phyloP scores from a whole-genome alignment of 257 asterid species.

The Salvia hispanica region DNA sequence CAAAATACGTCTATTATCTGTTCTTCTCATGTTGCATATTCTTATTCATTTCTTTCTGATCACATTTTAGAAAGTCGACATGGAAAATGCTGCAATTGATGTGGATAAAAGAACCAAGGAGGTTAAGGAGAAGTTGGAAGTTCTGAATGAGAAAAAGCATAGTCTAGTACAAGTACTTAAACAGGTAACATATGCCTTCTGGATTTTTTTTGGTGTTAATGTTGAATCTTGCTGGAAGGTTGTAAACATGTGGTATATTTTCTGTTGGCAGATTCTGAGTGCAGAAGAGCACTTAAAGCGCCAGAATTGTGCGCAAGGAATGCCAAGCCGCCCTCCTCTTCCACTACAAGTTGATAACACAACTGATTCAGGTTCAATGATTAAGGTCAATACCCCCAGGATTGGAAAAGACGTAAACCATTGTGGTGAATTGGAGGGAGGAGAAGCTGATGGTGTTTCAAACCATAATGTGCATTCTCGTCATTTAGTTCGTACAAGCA shows the following conservation, averaged over 20 bases:
- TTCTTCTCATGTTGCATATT: not conserved
- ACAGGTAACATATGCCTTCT: slow-evolving; percentile 51
- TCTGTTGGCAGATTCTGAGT: slow-evolving; percentile 63
- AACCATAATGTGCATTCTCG: slow-evolving; percentile 58
- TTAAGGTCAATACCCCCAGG: slow-evolving; percentile 76
- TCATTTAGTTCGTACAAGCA: slow-evolving; percentile 63
- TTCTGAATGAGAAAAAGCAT: slow-evolving; percentile 77
- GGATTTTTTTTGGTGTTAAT: slow-evolving; percentile 10
- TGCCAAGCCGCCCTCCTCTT: slow-evolving; percentile 54
- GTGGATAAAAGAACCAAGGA: slow-evolving; percentile 67
- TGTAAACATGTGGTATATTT: not conserved
- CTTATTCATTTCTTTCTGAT: slow-evolving; percentile 23
- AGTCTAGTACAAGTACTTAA: slow-evolving; percentile 81
- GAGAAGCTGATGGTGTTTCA: slow-evolving; percentile 61
- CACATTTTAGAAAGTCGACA: slow-evolving; percentile 48
- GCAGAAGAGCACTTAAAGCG: slow-evolving; percentile 89
- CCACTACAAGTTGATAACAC: slow-evolving; percentile 77
- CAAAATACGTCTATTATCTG: slow-evolving; percentile 9
- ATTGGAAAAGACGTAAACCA: slow-evolving; percentile 65
- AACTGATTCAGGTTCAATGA: slow-evolving; percentile 76
- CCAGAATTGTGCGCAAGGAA: slow-evolving; percentile 54
- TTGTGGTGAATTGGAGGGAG: slow-evolving; percentile 61
- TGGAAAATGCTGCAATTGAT: slow-evolving; percentile 48
- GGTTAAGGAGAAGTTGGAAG: slow-evolving; percentile 69
- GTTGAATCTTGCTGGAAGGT: slow-evolving; percentile 7